Percentiles rank a stretch among this genome's conserved stretches.
phyloP scores from a whole-genome alignment of 768 basidiomycete species.

The Suillus subalutaceus region DNA sequence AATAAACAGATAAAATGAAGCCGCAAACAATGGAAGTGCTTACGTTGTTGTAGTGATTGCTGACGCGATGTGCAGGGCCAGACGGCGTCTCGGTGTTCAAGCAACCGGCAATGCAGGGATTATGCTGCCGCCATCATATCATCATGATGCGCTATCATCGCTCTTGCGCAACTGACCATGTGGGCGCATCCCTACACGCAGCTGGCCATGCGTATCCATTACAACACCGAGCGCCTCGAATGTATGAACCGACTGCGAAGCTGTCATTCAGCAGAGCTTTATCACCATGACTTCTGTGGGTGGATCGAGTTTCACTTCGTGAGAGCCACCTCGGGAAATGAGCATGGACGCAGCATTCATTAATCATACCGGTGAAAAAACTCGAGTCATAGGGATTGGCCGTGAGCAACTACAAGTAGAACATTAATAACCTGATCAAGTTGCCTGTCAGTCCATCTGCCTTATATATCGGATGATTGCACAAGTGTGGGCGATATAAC shows the following conservation, averaged over 20 bases:
- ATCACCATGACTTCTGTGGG: not conserved
- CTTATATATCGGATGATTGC: not conserved
- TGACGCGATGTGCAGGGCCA: constrained; percentile 1
- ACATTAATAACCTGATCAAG: constrained; percentile 1
- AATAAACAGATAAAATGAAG: not conserved
- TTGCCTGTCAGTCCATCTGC: not conserved
- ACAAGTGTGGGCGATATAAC: not conserved
- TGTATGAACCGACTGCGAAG: not conserved
- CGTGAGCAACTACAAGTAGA: not conserved
- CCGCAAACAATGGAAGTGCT: not conserved
- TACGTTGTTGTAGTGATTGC: not conserved
- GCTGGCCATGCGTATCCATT: not conserved
- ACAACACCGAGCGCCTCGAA: not conserved
- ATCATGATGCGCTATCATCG: constrained; percentile 5
- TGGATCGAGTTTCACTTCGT: not conserved
- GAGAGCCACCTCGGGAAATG: not conserved
- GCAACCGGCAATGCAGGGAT: constrained; percentile 4
- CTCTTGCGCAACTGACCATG: not conserved
- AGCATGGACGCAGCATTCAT: not conserved
- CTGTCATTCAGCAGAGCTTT: not conserved
- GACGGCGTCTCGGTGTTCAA: not conserved
- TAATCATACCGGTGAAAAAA: no score
- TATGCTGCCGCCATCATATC: not conserved
- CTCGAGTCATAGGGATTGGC: not conserved
- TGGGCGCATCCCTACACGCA: not conserved